Base-by-base conservation (phyloP, 73 alveolate species). In the Effrenium voratum region DNA sequence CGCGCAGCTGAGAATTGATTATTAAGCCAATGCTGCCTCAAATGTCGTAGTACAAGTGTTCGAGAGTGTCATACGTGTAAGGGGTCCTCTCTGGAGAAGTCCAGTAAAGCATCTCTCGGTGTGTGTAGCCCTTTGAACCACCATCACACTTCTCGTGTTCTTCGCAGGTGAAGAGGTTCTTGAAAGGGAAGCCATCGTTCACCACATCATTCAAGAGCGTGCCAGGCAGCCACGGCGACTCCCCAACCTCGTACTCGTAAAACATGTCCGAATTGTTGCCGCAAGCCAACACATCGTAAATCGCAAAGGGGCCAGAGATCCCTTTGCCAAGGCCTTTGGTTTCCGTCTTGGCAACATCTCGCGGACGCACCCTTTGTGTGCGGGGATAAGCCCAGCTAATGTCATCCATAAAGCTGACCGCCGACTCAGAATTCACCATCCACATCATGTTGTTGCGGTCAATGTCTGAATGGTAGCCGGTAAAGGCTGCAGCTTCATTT, bases 401-500 rank as follows among this genome's bases (percentile, higher is more conserved):
- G n/a, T n/a, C n/a, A n/a, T n/a, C n/a, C n/a, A n/a, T n/a, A n/a
- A n/a, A n/a, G n/a, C n/a, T n/a, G n/a, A 8, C 26, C 63, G 63
- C 63, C 63, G 63, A 12, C 63, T 52, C 82, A 32, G 16, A 63
- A 40, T 86, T 86, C 49, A 86, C 1, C 94, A 86, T 86, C 94
- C 94, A 59, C 45, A 82, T 86, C 83, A 60, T 57, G 82, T 82
- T 86, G 76, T 34, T 86, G 94, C 94, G 94, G 76, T 86, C 94
- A 45, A 86, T 86, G 66, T 86, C 94, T 26, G 94, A 86, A n/a
- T 86, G 94, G 44, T 86, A 86, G 5, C 94, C 94, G 3, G 94
- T 86, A 45, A 86, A 86, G 82, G 82, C 94, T 3, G 94, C 94
- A 1, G 94, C 94, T 41, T 86, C 32, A 34, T 24, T 34, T 36